A percentile compares a stretch with the other conserved stretches of the same genome.
Conservation (phyloP, 2,329 filamentous ascomycete genomes). For the Clonostachys solani region DNA sequence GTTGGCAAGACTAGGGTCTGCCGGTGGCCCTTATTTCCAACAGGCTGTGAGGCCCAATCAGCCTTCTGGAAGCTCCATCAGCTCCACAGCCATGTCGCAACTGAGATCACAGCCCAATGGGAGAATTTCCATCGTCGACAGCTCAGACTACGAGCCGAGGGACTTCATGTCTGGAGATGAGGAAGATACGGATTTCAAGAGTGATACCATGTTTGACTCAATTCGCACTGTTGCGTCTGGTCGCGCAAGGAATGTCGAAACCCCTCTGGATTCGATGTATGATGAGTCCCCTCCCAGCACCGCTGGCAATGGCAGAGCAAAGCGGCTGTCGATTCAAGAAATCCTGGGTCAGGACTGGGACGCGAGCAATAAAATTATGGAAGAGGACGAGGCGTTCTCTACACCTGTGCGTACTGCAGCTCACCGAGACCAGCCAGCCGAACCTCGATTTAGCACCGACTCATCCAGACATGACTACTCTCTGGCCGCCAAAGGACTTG, state of each 20-base stretch:
- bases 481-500: constrained; percentile 32
- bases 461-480: constrained; percentile 17
- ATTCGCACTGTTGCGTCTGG: constrained; percentile 66
- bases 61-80: constrained; percentile 34
- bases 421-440: constrained; percentile 2
- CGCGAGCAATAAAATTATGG: constrained; percentile 51
- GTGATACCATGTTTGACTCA: constrained; percentile 75
- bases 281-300: constrained; percentile 69
- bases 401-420: constrained; percentile 41
- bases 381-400: constrained; percentile 54
- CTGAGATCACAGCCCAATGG: constrained; percentile 20
- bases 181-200: constrained; percentile 74
- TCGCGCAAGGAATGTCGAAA: constrained; percentile 62
- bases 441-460: neutral
- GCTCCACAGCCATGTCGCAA: constrained; percentile 36
- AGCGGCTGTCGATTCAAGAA: constrained; percentile 55
- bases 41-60: constrained; percentile 32
- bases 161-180: constrained; percentile 67
- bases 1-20: constrained; percentile 39
- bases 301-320: constrained; percentile 45
- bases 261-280: constrained; percentile 75
- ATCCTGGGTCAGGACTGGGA: constrained; percentile 53
- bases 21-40: constrained; percentile 27
- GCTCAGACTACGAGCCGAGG: constrained; percentile 65
- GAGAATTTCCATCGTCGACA: constrained; percentile 55